Conservation (phyloP, 352 stramenopile genomes). For the Phytophthora chlamydospora region DNA sequence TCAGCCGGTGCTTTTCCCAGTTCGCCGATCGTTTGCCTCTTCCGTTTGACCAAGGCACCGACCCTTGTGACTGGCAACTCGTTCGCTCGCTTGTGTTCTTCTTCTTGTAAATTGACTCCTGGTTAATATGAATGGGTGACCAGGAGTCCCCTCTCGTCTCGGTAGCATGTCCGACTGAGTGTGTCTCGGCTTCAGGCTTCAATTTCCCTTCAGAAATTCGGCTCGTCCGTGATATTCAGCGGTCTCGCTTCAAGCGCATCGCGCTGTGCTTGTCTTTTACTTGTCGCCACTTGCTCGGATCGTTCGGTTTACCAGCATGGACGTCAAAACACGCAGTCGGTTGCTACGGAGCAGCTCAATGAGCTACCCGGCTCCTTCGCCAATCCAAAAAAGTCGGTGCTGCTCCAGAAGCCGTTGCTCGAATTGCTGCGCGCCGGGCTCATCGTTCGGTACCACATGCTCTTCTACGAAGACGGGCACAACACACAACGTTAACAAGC, state of each 20-base stretch:
- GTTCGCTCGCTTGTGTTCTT: neutral
- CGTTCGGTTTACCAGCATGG: constrained; percentile 2
- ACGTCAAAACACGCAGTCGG: neutral
- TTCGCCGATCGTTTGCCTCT: too few relatives aligned
- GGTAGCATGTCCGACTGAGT: neutral
- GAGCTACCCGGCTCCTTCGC: constrained; percentile 55
- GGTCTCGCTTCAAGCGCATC: neutral
- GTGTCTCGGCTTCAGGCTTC: neutral
- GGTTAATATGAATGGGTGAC: constrained; percentile 12
- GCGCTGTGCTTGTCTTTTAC: neutral
- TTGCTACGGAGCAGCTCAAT: neutral
- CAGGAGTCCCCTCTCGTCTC: neutral
- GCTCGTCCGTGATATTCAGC: neutral
- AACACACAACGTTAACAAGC: constrained; percentile 32
- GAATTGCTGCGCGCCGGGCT: constrained; percentile 35
- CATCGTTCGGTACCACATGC: constrained; percentile 33
- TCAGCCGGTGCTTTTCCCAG: too few relatives aligned
- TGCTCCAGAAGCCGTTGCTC: constrained; percentile 66
- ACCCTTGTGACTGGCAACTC: too few relatives aligned
- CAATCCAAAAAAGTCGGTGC: constrained; percentile 80
- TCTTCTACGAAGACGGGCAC: constrained; percentile 40
- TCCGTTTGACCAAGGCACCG: neutral
- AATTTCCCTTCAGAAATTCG: neutral
- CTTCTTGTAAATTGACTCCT: neutral
- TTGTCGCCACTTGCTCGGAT: constrained; percentile 2